Evolutionary conservation across 495 filamentous ascomycete genomes (phyloP), one percentile per base, ranked within the genome.

Genomic region (Echria macrotheca): DNA sequence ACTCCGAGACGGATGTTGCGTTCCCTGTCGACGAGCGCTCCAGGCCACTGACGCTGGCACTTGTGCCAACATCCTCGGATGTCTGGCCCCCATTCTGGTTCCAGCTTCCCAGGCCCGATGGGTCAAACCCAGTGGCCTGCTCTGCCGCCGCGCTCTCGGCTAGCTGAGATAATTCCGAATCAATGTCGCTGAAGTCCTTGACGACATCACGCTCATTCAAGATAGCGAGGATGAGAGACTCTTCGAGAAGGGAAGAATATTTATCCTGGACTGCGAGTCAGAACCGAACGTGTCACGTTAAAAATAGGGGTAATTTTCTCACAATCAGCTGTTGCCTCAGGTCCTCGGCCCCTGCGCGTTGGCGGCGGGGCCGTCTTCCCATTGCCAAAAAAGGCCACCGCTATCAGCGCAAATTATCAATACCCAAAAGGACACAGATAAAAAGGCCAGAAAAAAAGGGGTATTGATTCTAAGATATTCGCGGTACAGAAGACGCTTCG

Each of bases 121-220:
- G 81, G 50, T 95, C 88, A 59, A 94, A 94, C 0, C 79, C 82
- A 0, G 80, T 76, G 12, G 76, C 70, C 54, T 88, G 82, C 53
- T 91, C 84, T 17, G 74, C 71, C 17, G 71, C 54, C 0, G 85
- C 87, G 28, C 70, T 66, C 8, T 75, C 65, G 37, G 81, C 83
- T 6, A 95, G 62, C 1, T 63, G 42, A 17, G 82, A 67, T 1
- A 95, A 69, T 1, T 71, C 71, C 11, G 71, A 52, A 7, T 77
- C 71, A 10, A 89, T 63, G n/a, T 76, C 70, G 44, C 86, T 74
- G 63, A 76, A 91, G 45, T 94, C 86, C 5, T 66, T 73, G 2
- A 74, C 60, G 17, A 94, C 79, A 3, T 88, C 82, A 69, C 74
- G 64, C 47, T 57, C 53, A 53, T 57, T 14, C 47, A 63, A 53